phyloP scores from a whole-genome alignment of 257 asterid species.

The Przewalskia tangutica region DNA sequence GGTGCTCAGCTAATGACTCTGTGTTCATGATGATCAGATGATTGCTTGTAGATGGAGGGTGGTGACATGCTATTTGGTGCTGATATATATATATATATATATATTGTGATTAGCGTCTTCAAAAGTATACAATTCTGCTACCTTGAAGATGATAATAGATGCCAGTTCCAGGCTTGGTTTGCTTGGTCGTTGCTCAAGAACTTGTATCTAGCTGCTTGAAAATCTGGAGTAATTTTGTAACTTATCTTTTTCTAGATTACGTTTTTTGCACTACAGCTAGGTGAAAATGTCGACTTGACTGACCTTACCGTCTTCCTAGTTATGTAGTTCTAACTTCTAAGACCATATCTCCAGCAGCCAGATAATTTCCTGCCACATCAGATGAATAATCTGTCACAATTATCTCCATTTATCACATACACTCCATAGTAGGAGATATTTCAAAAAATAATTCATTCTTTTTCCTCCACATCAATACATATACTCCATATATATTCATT shows the following conservation, averaged over 20 bases:
- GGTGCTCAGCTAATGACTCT: not conserved
- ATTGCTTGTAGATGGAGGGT: constrained; percentile 21
- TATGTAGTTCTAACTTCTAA: not conserved
- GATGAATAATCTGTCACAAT: too few species aligned
- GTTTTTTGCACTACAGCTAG: not conserved
- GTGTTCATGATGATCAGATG: constrained; percentile 21
- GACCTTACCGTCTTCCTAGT: not conserved
- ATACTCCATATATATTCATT: too few species aligned
- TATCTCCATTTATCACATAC: too few species aligned
- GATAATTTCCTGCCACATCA: too few species aligned
- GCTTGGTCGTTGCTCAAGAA: not conserved
- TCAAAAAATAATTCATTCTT: too few species aligned
- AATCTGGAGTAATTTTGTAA: not conserved
- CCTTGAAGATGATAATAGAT: not conserved
- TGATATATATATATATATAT: not conserved
- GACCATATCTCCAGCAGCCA: too few species aligned
- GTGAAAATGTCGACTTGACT: not conserved
- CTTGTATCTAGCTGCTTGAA: not conserved
- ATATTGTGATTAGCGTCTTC: not conserved
- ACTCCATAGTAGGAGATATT: too few species aligned
- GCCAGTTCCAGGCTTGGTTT: not conserved
- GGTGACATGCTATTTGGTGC: not conserved
- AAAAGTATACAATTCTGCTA: not conserved
- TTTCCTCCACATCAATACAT: too few species aligned
- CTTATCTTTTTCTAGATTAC: not conserved